Evolutionary conservation across 2,329 filamentous ascomycete genomes (phyloP).

Genomic region (Hypoxylon sp.): DNA sequence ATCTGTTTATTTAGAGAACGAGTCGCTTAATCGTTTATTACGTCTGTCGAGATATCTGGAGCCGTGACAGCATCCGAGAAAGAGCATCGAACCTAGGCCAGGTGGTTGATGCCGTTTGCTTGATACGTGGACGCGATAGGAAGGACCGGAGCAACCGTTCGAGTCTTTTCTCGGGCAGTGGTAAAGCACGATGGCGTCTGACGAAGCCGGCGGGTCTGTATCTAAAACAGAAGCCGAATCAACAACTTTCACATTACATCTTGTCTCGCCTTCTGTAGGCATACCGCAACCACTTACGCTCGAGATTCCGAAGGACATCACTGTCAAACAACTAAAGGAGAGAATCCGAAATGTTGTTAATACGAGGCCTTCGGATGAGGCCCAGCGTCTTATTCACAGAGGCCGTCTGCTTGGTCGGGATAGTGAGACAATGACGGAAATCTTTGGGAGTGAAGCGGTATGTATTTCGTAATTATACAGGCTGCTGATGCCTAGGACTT

Average conservation of each 20-base stretch:
- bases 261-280: slow-evolving; percentile 71
- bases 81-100: background rate
- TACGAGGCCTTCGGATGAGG: slow-evolving; percentile 66
- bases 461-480: slow-evolving; percentile 42
- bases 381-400: slow-evolving; percentile 73
- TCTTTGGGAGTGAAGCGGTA: slow-evolving; percentile 71
- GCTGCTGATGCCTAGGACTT: background rate
- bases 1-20: background rate
- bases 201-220: slow-evolving; percentile 29
- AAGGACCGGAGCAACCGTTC: background rate
- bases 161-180: slow-evolving; percentile 3
- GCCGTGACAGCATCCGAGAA: background rate
- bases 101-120: background rate
- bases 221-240: slow-evolving; percentile 35
- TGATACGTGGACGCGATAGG: background rate
- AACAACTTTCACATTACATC: slow-evolving; percentile 67
- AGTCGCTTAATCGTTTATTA: background rate
- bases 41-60: background rate
- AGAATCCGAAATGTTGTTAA: slow-evolving; percentile 68
- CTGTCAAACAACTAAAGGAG: slow-evolving; percentile 70
- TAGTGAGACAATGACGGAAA: slow-evolving; percentile 67
- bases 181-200: slow-evolving; percentile 59
- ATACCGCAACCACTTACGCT: slow-evolving; percentile 67
- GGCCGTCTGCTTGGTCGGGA: slow-evolving; percentile 70
- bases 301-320: slow-evolving; percentile 65